These are phyloP conservation scores for Coniella lustricola DNA, from an alignment of 2,329 filamentous ascomycete genomes.

Conservation along the genomic window DNA sequence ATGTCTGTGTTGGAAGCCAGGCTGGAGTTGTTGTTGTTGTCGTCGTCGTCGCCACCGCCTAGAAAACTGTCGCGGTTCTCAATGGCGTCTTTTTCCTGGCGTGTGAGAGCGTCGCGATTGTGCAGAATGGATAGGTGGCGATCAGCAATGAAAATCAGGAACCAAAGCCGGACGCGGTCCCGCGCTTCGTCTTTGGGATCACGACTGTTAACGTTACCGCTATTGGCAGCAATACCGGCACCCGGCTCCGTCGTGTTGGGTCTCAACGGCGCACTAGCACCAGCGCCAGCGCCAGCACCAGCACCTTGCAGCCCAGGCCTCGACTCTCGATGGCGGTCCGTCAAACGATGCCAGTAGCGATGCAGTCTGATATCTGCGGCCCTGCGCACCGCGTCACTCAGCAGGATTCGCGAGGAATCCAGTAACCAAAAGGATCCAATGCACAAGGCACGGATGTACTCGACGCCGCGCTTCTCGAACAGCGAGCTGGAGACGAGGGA, in stretches of 20 bases:
- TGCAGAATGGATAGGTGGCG: not conserved
- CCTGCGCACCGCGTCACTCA: not conserved
- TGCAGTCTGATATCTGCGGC: not conserved
- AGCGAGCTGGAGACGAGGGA: not conserved
- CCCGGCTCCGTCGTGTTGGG: no score
- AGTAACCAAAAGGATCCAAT: conserved; percentile 12
- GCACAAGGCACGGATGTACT: conserved; percentile 10
- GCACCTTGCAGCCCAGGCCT: not conserved
- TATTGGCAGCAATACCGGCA: not conserved
- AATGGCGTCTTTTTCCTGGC: not conserved
- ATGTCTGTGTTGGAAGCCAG: not conserved
- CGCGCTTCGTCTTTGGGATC: not conserved
- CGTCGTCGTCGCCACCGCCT: not conserved
- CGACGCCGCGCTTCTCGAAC: conserved; percentile 2
- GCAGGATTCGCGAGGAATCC: not conserved
- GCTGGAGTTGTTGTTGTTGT: no score
- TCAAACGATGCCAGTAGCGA: not conserved
- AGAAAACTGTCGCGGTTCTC: not conserved
- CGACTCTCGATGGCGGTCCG: not conserved
- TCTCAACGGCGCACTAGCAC: no score
- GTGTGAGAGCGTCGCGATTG: not conserved
- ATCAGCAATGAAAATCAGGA: not conserved
- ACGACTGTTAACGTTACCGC: not conserved
- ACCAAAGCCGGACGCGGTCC: not conserved
- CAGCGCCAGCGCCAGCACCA: no score